These are phyloP conservation scores for Fusarium coicis DNA, from an alignment of 2,329 filamentous ascomycete genomes.

Conservation along the genomic window DNA sequence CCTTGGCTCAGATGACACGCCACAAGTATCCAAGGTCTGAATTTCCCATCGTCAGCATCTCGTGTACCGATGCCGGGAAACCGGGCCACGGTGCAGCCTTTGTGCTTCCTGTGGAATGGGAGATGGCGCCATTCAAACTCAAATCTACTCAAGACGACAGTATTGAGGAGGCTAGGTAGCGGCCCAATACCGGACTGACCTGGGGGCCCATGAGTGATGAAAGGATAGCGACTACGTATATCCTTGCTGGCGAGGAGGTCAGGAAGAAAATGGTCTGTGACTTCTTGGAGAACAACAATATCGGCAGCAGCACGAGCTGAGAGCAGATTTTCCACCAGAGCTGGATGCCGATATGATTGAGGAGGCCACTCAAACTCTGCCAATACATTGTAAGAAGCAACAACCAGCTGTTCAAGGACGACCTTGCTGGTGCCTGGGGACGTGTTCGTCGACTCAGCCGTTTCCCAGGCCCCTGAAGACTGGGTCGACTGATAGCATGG, in stretches of 20 bases:
- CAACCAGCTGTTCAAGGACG: constrained; percentile 43
- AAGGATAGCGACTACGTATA: constrained; percentile 63
- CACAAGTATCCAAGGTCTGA: constrained; percentile 60
- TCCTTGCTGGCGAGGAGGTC: constrained; percentile 60
- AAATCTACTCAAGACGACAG: constrained; percentile 67
- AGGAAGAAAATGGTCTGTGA: constrained; percentile 71
- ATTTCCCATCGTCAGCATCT: constrained; percentile 20
- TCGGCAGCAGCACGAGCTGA: constrained; percentile 56
- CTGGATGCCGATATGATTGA: constrained; percentile 53
- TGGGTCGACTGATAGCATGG: constrained; percentile 21
- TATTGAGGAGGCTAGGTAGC: constrained; percentile 69
- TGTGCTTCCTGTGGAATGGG: constrained; percentile 65
- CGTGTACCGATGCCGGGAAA: constrained; percentile 47
- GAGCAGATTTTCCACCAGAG: constrained; percentile 58
- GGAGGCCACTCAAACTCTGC: constrained; percentile 62
- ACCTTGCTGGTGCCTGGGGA: background rate
- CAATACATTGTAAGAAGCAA: constrained; percentile 65
- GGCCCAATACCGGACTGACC: constrained; percentile 62
- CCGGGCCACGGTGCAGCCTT: constrained; percentile 63
- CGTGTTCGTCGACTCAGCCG: background rate
- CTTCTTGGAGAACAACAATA: constrained; percentile 68
- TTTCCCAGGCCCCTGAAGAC: constrained; percentile 5
- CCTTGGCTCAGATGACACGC: constrained; percentile 71
- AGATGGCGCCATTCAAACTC: constrained; percentile 67
- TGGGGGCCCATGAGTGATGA: constrained; percentile 67